phyloP scores from a whole-genome alignment of 345 rosid species.

The Citropsis articulata region DNA sequence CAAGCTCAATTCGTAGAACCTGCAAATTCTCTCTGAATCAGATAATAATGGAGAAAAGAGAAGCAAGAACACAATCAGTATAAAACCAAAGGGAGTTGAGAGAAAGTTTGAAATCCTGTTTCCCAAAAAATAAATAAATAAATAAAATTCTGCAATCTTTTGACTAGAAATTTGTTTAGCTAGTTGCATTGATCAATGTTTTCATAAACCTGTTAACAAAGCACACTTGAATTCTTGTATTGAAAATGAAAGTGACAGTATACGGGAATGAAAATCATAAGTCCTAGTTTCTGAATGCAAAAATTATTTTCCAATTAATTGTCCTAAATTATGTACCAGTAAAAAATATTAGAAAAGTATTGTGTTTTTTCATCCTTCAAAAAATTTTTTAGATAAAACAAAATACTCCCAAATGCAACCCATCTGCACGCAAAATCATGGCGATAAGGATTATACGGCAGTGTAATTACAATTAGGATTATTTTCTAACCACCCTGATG shows the following conservation, averaged over 20 bases:
- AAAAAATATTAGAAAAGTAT: not conserved
- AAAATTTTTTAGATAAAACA: not conserved
- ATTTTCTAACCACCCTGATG: too few species aligned
- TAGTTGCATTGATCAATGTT: not conserved
- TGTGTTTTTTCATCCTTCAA: not conserved
- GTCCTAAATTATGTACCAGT: not conserved
- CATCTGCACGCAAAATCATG: too few species aligned
- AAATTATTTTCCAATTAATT: not conserved
- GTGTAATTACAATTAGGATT: too few species aligned
- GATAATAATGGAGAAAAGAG: not conserved
- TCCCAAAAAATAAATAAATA: not conserved
- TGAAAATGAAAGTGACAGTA: not conserved
- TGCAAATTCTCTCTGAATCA: slow-evolving; percentile 28
- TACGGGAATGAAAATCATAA: too few species aligned
- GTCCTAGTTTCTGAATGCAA: not conserved
- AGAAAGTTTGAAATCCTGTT: not conserved
- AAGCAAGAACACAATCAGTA: not conserved
- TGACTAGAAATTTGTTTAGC: not conserved
- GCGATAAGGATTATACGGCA: too few species aligned
- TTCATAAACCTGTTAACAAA: not conserved
- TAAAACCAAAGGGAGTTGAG: not conserved
- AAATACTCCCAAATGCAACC: not conserved
- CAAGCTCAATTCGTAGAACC: slow-evolving; percentile 80
- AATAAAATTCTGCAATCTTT: not conserved
- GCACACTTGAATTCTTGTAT: not conserved